Evolutionary conservation across 768 basidiomycete genomes (phyloP).

Genomic region (Pisolithus sp.): DNA sequence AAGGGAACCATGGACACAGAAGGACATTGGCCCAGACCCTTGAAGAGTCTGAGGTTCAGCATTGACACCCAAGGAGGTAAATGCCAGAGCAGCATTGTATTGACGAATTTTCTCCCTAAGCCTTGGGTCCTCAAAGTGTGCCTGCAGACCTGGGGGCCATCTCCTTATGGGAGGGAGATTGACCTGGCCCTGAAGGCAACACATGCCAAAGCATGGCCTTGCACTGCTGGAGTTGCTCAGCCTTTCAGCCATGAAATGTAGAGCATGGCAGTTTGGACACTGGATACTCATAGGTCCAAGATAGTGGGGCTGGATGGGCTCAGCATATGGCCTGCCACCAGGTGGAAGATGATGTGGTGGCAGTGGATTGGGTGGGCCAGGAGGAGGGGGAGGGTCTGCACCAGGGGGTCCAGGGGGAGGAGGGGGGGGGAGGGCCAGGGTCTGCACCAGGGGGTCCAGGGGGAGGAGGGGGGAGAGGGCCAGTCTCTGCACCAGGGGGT

Average conservation of each 20-base stretch:
- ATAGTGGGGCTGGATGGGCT: constrained; percentile 5
- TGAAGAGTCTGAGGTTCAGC: constrained; percentile 18
- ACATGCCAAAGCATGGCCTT: constrained; percentile 15
- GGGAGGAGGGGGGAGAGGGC: too few relatives aligned
- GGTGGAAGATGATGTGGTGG: neutral
- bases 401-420: too few relatives aligned
- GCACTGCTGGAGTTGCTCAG: neutral
- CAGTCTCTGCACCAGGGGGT: too few relatives aligned
- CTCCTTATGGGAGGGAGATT: constrained; percentile 9
- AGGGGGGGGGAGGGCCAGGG: neutral
- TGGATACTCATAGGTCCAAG: constrained; percentile 5
- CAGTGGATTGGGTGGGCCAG: too few relatives aligned
- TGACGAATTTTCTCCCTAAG: constrained; percentile 31
- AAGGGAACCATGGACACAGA: constrained; percentile 28
- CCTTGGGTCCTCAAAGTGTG: constrained; percentile 5
- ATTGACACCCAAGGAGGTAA: constrained; percentile 32
- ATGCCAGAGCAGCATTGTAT: constrained; percentile 36
- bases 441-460: neutral
- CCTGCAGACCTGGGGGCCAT: constrained; percentile 7
- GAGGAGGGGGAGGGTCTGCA: too few relatives aligned
- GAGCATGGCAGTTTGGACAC: constrained; percentile 14
- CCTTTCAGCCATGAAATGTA: constrained; percentile 13
- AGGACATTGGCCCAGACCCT: constrained; percentile 14
- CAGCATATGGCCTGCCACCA: constrained; percentile 5
- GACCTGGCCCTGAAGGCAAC: constrained; percentile 24